Evolutionary conservation across 2,329 filamentous ascomycete species (phyloP), one percentile per base, ranked within the genome.

Genomic region (Neurospora sp.): DNA sequence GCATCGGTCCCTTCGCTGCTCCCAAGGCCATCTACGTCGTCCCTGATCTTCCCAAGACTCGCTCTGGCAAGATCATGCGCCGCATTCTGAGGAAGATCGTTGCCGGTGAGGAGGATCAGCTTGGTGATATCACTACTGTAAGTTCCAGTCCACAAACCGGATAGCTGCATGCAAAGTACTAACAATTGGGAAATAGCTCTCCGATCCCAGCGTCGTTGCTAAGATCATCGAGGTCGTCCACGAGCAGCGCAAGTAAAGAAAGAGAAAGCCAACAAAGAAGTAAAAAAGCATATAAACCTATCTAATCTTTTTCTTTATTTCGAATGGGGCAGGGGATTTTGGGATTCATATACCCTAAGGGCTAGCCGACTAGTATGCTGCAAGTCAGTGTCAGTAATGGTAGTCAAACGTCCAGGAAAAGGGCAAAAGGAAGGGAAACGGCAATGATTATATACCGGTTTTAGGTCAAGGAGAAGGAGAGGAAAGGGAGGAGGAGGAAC

Each of bases 21-120:
- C 96, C 96, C 73, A 99, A 98, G 86, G 91, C 91, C 23, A 90
- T 99, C 73, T 96, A 89, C 79, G 88, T 97, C 69, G 92, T 99
- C 65, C 91, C 93, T 3, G 96, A 99, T 79, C 87, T 99, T 74
- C 96, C 96, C 77, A 98, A 99, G 89, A 99, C 96, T 43, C 88
- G 96, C 76, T 97, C 92, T 75, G 96, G 96, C 74, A 99, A 99
- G 91, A 99, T 99, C 78, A 99, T 99, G 96, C 88, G 96, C 73
- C 90, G 96, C 74, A 97, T 99, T 78, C 82, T 99, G 84, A 88
- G 96, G 77, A 99, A 99, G 92, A 97, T 99, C 78, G 82, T 99
- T 75, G 94, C 94, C 17, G 95, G 95, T 41, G 96, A 99, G 84
- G 95, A 97, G 82, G 96, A 99, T 80, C 94, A 97, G 82, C 85